phyloP scores from a whole-genome alignment of 306 rosid species.

The Clitoria ternatea region DNA sequence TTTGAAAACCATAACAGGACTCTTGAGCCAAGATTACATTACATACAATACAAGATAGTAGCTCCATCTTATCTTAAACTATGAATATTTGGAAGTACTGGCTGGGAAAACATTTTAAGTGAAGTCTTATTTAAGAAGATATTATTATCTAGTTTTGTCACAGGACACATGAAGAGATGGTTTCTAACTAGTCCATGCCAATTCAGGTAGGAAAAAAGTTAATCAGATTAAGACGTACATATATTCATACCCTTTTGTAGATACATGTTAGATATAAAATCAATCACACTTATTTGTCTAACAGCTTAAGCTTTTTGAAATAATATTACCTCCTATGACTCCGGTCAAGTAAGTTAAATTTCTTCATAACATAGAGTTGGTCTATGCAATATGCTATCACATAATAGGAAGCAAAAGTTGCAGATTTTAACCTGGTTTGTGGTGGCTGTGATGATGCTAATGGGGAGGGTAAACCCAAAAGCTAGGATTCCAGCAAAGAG shows the following conservation, averaged over 20 bases:
- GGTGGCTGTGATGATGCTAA: slow-evolving; percentile 87
- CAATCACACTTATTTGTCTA: not conserved
- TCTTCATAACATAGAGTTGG: not conserved
- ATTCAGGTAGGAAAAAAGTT: not conserved
- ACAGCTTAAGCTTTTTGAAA: not conserved
- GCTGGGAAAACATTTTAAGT: not conserved
- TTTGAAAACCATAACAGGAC: not conserved
- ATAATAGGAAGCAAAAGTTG: not conserved
- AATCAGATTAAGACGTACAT: not conserved
- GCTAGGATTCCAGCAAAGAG: slow-evolving; percentile 62
- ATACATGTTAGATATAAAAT: not conserved
- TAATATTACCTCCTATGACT: not conserved
- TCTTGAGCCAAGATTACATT: not conserved
- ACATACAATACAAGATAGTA: not conserved
- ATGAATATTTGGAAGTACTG: not conserved
- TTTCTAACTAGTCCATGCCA: not conserved
- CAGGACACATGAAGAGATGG: not conserved
- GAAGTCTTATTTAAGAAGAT: not conserved
- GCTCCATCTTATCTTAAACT: not conserved
- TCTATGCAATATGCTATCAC: not conserved
- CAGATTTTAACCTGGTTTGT: slow-evolving; percentile 70
- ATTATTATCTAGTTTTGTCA: not conserved
- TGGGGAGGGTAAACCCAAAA: slow-evolving; percentile 70
- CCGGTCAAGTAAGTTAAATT: not conserved
- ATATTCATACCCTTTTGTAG: not conserved